Conservation (phyloP, 306 rosid species). For the barrel medic (Medicago truncatula) region MtrunA17r5.0-ANR NC_053048.1:25167501-25168000, state of each 20-base stretch:
- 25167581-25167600: conserved; percentile 66
- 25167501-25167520: not conserved
- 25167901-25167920: not conserved
- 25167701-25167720: conserved; percentile 43
- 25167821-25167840: conserved; percentile 3
- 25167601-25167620: conserved; percentile 69
- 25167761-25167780: conserved; percentile 22
- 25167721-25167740: conserved; percentile 39
- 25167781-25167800: conserved; percentile 23
- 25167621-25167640: conserved; percentile 68
- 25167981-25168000: too few species aligned
- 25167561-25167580: conserved; percentile 80
- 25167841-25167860: conserved; percentile 8
- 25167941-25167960: conserved; percentile 30
- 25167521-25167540: conserved; percentile 8
- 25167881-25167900: conserved; percentile 19
- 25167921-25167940: conserved; percentile 8
- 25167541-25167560: conserved; percentile 15
- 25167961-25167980: too few species aligned
- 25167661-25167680: conserved; percentile 52
- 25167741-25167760: conserved; percentile 26
- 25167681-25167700: conserved; percentile 61
- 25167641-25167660: conserved; percentile 39
- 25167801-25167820: not conserved
- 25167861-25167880: conserved; percentile 15